Conservation (phyloP, 371 early-diverging fungal species). For the Mortierella sp. region DNA sequence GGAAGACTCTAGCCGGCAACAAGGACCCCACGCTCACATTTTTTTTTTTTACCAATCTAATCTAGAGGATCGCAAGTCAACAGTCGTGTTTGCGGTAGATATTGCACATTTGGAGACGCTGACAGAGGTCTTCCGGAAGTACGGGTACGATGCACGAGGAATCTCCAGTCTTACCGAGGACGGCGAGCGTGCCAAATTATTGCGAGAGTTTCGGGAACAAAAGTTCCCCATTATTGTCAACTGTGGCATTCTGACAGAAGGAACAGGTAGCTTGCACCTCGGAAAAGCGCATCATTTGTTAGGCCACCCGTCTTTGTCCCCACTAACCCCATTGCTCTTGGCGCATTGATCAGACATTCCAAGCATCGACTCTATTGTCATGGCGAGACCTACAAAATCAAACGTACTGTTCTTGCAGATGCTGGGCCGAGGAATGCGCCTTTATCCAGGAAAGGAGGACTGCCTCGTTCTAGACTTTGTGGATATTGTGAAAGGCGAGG, state of each 20-base stretch:
- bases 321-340: not conserved
- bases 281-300: too few relatives aligned
- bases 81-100: conserved; percentile 91
- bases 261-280: conserved; percentile 66
- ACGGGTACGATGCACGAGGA: conserved; percentile 70
- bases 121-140: conserved; percentile 63
- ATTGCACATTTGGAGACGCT: conserved; percentile 77
- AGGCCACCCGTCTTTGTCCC: not conserved
- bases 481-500: conserved; percentile 64
- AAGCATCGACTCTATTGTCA: conserved; percentile 84
- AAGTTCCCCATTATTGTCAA: conserved; percentile 86
- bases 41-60: not conserved
- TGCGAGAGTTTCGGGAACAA: conserved; percentile 72
- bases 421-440: conserved; percentile 92
- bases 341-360: conserved; percentile 77
- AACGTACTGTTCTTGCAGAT: conserved; percentile 90
- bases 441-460: conserved; percentile 70
- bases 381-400: conserved; percentile 90
- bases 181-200: conserved; percentile 61
- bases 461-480: conserved; percentile 92
- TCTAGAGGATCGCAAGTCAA: conserved; percentile 62
- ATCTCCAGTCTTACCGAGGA: conserved; percentile 72
- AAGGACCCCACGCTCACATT: not conserved
- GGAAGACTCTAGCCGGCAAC: too few relatives aligned
- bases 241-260: conserved; percentile 85